phyloP scores from a whole-genome alignment of 768 basidiomycete genomes.

The Cystofilobasidium capitatum region DNA sequence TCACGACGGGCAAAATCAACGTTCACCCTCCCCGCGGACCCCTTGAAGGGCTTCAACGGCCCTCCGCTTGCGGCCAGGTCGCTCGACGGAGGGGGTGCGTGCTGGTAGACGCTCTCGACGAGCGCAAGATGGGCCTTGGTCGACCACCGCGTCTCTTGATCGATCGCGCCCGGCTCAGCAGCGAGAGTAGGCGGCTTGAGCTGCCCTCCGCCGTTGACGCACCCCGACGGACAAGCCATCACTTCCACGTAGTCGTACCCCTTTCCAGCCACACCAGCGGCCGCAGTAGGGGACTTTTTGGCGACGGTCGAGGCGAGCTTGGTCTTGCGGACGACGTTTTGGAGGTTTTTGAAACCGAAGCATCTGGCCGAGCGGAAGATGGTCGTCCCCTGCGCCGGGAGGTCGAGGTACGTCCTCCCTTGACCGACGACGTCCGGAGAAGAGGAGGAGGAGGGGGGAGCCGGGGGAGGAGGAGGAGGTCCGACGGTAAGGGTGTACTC shows the following conservation, averaged over 20 bases:
- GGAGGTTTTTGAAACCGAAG: constrained; percentile 93
- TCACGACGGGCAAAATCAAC: not conserved
- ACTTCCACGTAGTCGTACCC: constrained; percentile 86
- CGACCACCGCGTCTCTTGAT: constrained; percentile 61
- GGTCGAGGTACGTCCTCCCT: constrained; percentile 19
- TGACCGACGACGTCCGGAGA: not conserved
- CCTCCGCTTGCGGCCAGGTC: not conserved
- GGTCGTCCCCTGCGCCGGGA: constrained; percentile 31
- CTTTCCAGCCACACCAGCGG: not conserved
- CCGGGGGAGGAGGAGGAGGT: not conserved
- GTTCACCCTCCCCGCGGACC: not conserved
- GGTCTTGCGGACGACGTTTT: constrained; percentile 89
- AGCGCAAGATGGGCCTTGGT: constrained; percentile 69
- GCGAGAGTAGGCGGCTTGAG: constrained; percentile 35
- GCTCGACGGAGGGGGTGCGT: not conserved
- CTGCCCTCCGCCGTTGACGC: constrained; percentile 96
- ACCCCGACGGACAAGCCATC: constrained; percentile 97
- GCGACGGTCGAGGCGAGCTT: constrained; percentile 38
- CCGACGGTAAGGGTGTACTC: constrained; percentile 51
- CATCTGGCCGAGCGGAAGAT: constrained; percentile 90
- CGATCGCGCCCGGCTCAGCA: constrained; percentile 26
- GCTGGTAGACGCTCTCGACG: constrained; percentile 80
- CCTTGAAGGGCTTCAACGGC: not conserved
- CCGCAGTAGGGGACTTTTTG: constrained; percentile 28
- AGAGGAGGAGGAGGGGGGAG: not conserved